Conservation (phyloP, 306 rosid species). For the Gastrolobium bilobum region DNA sequence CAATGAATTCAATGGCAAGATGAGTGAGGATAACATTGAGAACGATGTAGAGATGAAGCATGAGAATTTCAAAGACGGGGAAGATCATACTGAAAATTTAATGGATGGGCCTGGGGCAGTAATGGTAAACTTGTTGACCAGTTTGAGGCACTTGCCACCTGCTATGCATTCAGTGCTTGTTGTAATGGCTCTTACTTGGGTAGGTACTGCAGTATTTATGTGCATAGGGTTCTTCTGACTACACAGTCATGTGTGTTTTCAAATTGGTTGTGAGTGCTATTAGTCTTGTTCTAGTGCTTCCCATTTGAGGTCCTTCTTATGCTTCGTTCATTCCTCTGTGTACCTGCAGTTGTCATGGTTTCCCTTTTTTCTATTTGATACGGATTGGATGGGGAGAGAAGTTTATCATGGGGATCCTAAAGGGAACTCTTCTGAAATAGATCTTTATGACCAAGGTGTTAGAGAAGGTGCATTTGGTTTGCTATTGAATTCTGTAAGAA, state of each 20-base stretch:
- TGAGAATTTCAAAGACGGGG: slow-evolving; percentile 58
- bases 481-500: slow-evolving; percentile 99
- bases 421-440: slow-evolving; percentile 67
- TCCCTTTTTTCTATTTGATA: slow-evolving; percentile 96
- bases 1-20: slow-evolving; percentile 51
- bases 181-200: slow-evolving; percentile 99
- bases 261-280: slow-evolving; percentile 38
- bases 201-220: slow-evolving; percentile 53
- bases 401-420: slow-evolving; percentile 98
- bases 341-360: slow-evolving; percentile 91
- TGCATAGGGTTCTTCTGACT: slow-evolving; percentile 37
- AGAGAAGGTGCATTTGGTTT: slow-evolving; percentile 99
- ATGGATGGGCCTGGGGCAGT: slow-evolving; percentile 96
- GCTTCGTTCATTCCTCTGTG: slow-evolving; percentile 37
- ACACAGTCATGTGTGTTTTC: slow-evolving; percentile 12
- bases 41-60: slow-evolving; percentile 54
- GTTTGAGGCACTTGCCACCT: slow-evolving; percentile 97
- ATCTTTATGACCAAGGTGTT: slow-evolving; percentile 88
- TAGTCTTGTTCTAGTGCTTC: slow-evolving; percentile 38
- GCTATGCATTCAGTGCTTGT: slow-evolving; percentile 96
- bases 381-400: slow-evolving; percentile 99
- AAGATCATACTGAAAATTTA: slow-evolving; percentile 61
- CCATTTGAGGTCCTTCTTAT: slow-evolving; percentile 46
- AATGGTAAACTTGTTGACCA: slow-evolving; percentile 87
- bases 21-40: slow-evolving; percentile 49